These are phyloP conservation scores for Phalaenopsis hybrid DNA, from an alignment of 116 monocot species.

Conservation along the genomic window DNA sequence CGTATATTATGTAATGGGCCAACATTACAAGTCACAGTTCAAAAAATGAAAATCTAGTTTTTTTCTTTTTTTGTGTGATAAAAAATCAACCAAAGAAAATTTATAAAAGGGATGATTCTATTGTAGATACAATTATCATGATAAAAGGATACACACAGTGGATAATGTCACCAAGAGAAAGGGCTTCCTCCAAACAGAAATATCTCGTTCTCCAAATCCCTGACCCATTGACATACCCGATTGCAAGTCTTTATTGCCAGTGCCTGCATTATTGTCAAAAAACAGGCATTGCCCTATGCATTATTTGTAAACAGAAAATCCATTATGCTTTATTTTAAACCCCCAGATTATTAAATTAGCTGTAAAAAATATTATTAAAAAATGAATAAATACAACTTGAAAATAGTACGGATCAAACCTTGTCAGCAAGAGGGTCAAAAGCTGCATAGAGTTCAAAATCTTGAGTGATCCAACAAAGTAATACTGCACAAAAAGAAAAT, in stretches of 20 bases:
- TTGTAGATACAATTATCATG: neutral
- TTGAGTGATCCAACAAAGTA: conserved; percentile 95
- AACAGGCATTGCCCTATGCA: neutral
- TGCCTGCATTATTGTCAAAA: conserved; percentile 42
- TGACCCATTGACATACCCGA: conserved; percentile 89
- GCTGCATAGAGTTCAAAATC: conserved; percentile 99
- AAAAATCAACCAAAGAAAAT: neutral
- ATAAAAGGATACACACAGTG: neutral
- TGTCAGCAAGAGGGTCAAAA: conserved; percentile 98
- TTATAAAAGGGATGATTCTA: neutral
- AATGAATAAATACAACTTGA: neutral
- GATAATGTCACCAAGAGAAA: conserved; percentile 68
- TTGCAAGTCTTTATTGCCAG: conserved; percentile 88
- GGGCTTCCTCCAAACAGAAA: conserved; percentile 90
- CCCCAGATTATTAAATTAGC: neutral
- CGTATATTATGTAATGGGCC: neutral
- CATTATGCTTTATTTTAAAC: neutral
- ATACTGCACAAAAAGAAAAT: conserved; percentile 45
- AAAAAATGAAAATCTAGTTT: neutral
- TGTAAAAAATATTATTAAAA: neutral
- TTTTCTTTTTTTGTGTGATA: neutral
- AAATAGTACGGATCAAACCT: conserved; percentile 43
- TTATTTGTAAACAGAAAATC: neutral
- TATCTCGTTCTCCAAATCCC: conserved; percentile 89
- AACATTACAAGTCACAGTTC: neutral